These are phyloP conservation scores for Sugiyamaella japonica DNA, from an alignment of 1,139 yeast species.

Conservation along the genomic window DNA sequence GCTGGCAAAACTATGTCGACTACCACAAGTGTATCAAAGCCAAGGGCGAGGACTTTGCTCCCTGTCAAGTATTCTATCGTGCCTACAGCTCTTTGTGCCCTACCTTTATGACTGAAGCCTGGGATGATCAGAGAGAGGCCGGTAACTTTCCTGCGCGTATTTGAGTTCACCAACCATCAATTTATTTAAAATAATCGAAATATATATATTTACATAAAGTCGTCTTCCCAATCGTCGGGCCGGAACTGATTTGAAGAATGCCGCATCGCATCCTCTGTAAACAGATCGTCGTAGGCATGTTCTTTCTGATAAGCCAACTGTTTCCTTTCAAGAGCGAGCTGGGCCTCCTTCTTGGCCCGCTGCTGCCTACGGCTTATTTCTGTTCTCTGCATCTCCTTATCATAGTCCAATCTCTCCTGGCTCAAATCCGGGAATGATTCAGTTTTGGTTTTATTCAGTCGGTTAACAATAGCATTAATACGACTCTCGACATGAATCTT, in stretches of 20 bases:
- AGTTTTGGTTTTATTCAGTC: slow-evolving; percentile 64
- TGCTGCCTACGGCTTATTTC: slow-evolving; percentile 44
- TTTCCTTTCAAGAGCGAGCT: slow-evolving; percentile 36
- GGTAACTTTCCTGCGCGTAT: slow-evolving; percentile 71
- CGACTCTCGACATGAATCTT: slow-evolving; percentile 57
- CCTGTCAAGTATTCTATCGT: slow-evolving; percentile 92
- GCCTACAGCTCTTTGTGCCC: slow-evolving; percentile 94
- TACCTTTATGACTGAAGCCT: slow-evolving; percentile 84
- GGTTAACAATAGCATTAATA: slow-evolving; percentile 63
- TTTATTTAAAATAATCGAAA: slow-evolving; percentile 1
- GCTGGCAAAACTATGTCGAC: slow-evolving; percentile 97
- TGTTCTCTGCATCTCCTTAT: slow-evolving; percentile 38
- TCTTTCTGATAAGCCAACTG: slow-evolving; percentile 40
- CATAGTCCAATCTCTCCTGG: slow-evolving; percentile 44
- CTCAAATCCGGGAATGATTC: slow-evolving; percentile 55
- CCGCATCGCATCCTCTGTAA: slow-evolving; percentile 50
- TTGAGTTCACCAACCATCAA: slow-evolving; percentile 20
- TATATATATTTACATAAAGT: slow-evolving; percentile 53
- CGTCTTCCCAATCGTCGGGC: slow-evolving; percentile 66
- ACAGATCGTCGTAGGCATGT: slow-evolving; percentile 59
- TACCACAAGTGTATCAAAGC: slow-evolving; percentile 96
- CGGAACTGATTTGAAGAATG: slow-evolving; percentile 55
- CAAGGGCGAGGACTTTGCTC: slow-evolving; percentile 98
- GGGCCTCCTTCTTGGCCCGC: slow-evolving; percentile 32
- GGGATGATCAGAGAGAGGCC: slow-evolving; percentile 90